phyloP scores from a whole-genome alignment of 441 rosid genomes.

The Erysimum pusillum region DNA sequence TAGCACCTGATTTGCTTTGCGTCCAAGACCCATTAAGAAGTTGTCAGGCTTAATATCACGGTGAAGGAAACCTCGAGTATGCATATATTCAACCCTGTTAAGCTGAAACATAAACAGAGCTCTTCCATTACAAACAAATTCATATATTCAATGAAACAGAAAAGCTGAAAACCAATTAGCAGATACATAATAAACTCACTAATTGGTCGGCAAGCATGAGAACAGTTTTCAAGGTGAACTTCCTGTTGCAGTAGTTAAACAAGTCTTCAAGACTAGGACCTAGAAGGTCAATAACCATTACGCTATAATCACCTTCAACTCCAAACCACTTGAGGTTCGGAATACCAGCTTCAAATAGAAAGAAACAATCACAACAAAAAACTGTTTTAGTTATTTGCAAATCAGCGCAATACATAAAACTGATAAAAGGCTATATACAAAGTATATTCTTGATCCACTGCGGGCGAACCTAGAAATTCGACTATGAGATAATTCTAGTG shows the following conservation, averaged over 20 bases:
- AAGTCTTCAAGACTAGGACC: slow-evolving; percentile 99
- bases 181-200: slow-evolving; percentile 58
- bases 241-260: slow-evolving; percentile 93
- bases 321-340: slow-evolving; percentile 99
- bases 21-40: slow-evolving; percentile 97
- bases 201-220: slow-evolving; percentile 98
- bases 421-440: background rate
- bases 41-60: slow-evolving; percentile 99
- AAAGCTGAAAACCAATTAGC: slow-evolving; percentile 10
- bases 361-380: slow-evolving; percentile 26
- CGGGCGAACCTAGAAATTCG: background rate
- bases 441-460: background rate
- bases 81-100: slow-evolving; percentile 97
- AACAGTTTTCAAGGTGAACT: slow-evolving; percentile 87
- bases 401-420: slow-evolving; percentile 14
- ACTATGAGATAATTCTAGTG: background rate
- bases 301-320: slow-evolving; percentile 84
- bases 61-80: slow-evolving; percentile 95
- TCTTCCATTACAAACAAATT: background rate
- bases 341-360: slow-evolving; percentile 73
- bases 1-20: slow-evolving; percentile 97
- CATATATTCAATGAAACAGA: slow-evolving; percentile 19
- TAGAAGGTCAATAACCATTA: slow-evolving; percentile 96
- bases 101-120: slow-evolving; percentile 61
- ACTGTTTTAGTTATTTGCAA: background rate